Base-by-base conservation (phyloP, 2,329 filamentous ascomycete species). In the Kalaharituber pfeilii region DNA sequence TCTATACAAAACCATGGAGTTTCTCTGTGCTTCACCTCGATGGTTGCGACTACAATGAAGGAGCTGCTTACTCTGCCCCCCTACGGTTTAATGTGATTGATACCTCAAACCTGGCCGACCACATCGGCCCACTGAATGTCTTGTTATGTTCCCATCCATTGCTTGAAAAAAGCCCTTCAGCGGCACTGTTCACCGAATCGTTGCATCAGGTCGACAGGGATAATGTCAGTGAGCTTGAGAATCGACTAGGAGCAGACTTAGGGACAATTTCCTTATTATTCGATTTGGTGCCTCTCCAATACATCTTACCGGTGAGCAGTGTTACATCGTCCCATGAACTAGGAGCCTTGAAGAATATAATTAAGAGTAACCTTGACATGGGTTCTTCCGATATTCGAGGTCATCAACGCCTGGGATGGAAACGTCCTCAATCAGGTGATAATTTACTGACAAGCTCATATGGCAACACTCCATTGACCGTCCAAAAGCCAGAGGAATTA, bases 1-100 rank as follows among this genome's bases (percentile, higher is more conserved):
- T 8, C n/a, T 60, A 60, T 42, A 30, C 28, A 39, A 51, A 54
- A n/a, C n/a, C n/a, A n/a, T n/a, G n/a, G n/a, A n/a, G n/a, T n/a
- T n/a, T n/a, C n/a, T n/a, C n/a, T n/a, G n/a, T 65, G 1, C 62
- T 78, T 2, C 55, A 64, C 1, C 66, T 80, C 3, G 70, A 76
- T 49, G 47, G 62, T 1, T 56, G 56, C 1, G 67, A 69, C 2
- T 78, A 78, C 58, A 63, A 65, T 1, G 57, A 59, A 2, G 52
- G 51, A 5, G 26, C 20, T 15, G 22, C 24, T 29, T n/a, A 4
- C 3, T n/a, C 49, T 18, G 29, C 49, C n/a, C 72, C 74, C 0
- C 64, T 59, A 3, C 45, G 53, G 2, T 81, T 80, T 59, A 71
- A 79, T 60, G 67, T 75, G 3, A 75, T 81, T 53, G 76, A 81